A percentile compares a stretch with the other conserved stretches of the same genome.
phyloP scores from a whole-genome alignment of 805 yeast species.

The Monosporozyma yasuniensis region DNA sequence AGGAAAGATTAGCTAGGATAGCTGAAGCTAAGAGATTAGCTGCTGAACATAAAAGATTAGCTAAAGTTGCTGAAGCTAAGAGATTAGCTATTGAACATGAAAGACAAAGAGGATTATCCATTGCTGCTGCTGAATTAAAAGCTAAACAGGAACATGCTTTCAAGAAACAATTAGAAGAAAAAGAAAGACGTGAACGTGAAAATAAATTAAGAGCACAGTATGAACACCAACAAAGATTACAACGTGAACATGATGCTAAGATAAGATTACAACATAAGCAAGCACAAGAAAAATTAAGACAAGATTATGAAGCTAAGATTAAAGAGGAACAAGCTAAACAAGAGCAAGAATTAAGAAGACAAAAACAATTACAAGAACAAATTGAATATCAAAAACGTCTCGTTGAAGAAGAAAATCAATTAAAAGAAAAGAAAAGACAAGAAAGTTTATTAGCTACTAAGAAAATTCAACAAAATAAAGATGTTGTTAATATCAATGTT shows the following conservation, averaged over 20 bases:
- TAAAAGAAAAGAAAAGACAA: constrained; percentile 1
- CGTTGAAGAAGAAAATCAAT: constrained; percentile 10
- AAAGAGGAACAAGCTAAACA: not conserved
- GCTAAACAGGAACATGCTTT: not conserved
- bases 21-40: not conserved
- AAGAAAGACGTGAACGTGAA: not conserved
- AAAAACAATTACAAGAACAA: constrained; percentile 5
- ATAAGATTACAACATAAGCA: not conserved
- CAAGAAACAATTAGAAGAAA: constrained; percentile 2
- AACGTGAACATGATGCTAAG: not conserved
- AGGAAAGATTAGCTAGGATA: constrained; percentile 1
- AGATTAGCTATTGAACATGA: constrained; percentile 1
- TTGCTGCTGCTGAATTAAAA: not conserved
- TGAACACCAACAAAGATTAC: not conserved
- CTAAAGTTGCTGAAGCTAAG: not conserved
- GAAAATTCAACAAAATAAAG: not conserved
- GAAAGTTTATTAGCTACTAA: not conserved
- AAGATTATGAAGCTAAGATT: not conserved
- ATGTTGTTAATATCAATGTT: not conserved
- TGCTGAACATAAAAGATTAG: constrained; percentile 2
- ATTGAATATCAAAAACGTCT: constrained; percentile 8
- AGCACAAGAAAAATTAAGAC: not conserved
- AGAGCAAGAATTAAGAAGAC: constrained; percentile 1
- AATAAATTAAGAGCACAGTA: not conserved
- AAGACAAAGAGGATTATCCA: not conserved